Evolutionary conservation across 2,329 filamentous ascomycete genomes (phyloP), one percentile per base, ranked within the genome.

Genomic region (Thermothelomyces thermophilus): DNA sequence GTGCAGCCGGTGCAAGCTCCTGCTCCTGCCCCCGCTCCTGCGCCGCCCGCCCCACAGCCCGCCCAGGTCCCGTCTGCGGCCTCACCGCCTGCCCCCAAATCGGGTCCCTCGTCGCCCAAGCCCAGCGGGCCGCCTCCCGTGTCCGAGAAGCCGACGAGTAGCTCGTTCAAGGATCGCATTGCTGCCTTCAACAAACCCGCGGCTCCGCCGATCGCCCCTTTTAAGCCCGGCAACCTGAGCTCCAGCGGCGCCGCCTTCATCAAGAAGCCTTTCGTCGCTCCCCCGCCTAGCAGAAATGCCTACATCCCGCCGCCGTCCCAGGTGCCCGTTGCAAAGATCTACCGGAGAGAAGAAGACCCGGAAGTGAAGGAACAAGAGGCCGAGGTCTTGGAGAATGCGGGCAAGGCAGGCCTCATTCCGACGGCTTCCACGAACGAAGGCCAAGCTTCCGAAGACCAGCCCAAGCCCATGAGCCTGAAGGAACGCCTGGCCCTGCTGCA

Each of bases 251-350:
- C 77, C 55, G 76, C 76, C 46, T 97, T 97, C 63, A 83, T 98
- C 68, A 96, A 91, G 76, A 97, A 97, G 69, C 90, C 91, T 0
- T 98, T 96, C 62, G 90, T 98, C 50, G 88, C 93, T 3, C 90
- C 93, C 45, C 93, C 93, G 16, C 93, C 93, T 0, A 95, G 90
- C 67, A 86, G 89, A 58, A 86, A 96, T 71, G 86, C 91, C 20
- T 98, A 88, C 62, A 78, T 98, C 9, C 88, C 93, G 20, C 83
- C 87, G 3, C 75, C 78, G 26, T 80, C 83, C 19, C 86, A 93
- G 55, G 70, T 77, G 14, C 83, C 85, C 1, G 77, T 84, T 5
- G 76, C 84, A 41, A 94, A 85, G 70, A 67, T 90, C 19, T 95
- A 96, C 64, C 81, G 83, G 48, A 80, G 93, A 41, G 90, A 97